Base-by-base conservation (phyloP, 306 rosid genomes). In the Dicorynia guianensis region DNA sequence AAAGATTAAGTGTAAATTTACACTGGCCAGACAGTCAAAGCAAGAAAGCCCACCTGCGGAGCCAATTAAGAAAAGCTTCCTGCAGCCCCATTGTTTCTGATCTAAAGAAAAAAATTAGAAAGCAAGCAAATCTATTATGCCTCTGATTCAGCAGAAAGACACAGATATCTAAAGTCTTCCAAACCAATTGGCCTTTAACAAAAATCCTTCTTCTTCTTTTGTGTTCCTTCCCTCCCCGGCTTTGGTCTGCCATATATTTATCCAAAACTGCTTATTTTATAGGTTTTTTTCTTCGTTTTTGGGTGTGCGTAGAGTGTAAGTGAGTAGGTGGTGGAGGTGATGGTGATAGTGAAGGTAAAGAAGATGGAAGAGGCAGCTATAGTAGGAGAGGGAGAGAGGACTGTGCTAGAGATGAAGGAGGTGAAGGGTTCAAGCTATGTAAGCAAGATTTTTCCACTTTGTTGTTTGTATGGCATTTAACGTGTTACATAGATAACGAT, bases 11-110 rank as follows among this genome's bases (percentile, higher is more conserved):
- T 62, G 20, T 34, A 34, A 46, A 46, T 30, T 17, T 25, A 18
- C 42, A 34, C 4, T 5, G 43, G 8, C 25, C 4, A 11, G 11
- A 44, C 5, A 40, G 8, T 34, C 11, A 80, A 17, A 54, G 35
- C 17, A 17, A 63, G 9, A 62, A 43, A 49, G 50, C 55, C 30
- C 9, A 87, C 91, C 89, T 82, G 12, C 89, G 88, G 63, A 87
- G 91, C 91, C 87, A 87, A 76, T 81, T 87, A 84, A 87, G 91
- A 82, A 87, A 82, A 67, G 89, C 84, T 78, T 84, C 89, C 91
- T 89, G 85, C 72, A 85, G 79, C 54, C 89, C 89, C 91, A 87
- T 87, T 48, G 82, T 19, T 72, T 55, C 39, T 7, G 66, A 74
- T 13, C 63, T 63, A 50, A 49, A 49, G 1, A 44, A 59, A 44